These are phyloP conservation scores for Metschnikowia shivogae DNA, from an alignment of 805 yeast genomes.

Conservation along the genomic window DNA sequence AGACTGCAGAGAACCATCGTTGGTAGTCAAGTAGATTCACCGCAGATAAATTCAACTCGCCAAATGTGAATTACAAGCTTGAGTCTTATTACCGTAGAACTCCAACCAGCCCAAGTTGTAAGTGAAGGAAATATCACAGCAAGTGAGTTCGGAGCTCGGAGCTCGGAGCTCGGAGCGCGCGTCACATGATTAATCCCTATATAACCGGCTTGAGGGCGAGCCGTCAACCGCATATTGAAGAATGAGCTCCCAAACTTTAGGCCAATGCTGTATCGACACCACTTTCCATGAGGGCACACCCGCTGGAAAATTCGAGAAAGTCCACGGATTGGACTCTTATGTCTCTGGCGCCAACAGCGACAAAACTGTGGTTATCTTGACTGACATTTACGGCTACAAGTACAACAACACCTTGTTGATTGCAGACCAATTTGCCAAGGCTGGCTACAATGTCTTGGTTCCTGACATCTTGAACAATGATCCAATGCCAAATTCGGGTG, in stretches of 20 bases:
- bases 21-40: neutral
- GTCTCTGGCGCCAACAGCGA: constrained; percentile 26
- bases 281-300: constrained; percentile 49
- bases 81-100: neutral
- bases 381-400: constrained; percentile 68
- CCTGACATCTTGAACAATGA: constrained; percentile 73
- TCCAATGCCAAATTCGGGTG: constrained; percentile 17
- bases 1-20: constrained; percentile 2
- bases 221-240: neutral
- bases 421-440: constrained; percentile 62
- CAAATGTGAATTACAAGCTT: neutral
- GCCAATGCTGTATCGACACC: constrained; percentile 42
- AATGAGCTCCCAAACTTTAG: constrained; percentile 52
- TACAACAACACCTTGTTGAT: constrained; percentile 54
- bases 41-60: neutral
- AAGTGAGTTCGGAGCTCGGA: neutral
- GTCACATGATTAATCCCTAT: constrained; percentile 1
- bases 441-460: constrained; percentile 60
- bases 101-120: neutral
- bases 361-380: constrained; percentile 54
- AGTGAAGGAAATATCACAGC: no score
- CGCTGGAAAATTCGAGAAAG: constrained; percentile 37
- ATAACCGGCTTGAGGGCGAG: neutral
- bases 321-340: constrained; percentile 41
- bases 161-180: neutral